Evolutionary conservation across 2,329 filamentous ascomycete species (phyloP), one percentile per base, ranked within the genome.

Genomic region (Raffaelea arxii): DNA sequence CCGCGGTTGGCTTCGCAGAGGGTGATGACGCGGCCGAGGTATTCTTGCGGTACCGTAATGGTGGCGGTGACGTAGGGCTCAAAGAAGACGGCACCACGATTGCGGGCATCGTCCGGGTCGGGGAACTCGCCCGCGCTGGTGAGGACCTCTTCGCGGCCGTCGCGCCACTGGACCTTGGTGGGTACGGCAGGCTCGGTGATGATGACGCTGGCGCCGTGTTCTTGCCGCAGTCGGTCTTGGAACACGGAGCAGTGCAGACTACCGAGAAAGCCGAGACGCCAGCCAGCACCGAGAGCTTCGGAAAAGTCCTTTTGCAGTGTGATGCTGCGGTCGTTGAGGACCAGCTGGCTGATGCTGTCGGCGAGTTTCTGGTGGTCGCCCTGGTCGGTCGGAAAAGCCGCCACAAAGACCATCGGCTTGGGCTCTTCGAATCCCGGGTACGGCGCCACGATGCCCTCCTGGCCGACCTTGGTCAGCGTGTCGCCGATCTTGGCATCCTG

Each of bases 181-280:
- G 92, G 90, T 12, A 98, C 92, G 0, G 87, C 91, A 0, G 92
- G 92, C 32, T 94, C 91, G 0, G 92, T 98, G 61, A 98, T 92
- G 65, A 98, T 96, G 60, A 98, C 89, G 58, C 82, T 92, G 3
- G 86, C 85, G 5, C 91, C 92, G 58, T 98, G 90, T 63, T 98
- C 92, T 64, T 96, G 89, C 38, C 88, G 81, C 45, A 98, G 68
- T 1, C 92, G 85, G 64, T 98, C 92, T 65, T 98, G 90, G 57
- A 98, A 98, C 4, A 98, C 92, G n/a, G 90, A 97, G 67, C 92
- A 97, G 63, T 98, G 92, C 41, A 98, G 70, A 12, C 90, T 97
- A n/a, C 92, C 92, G 4, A 98, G 68, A 59, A 98, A 98, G 0
- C 92, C 92, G 11, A 98, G 69, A 40, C 92, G 82, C 84, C 92